Evolutionary conservation across 2,329 filamentous ascomycete genomes (phyloP), one percentile per base, ranked within the genome.

Genomic region (Trichoderma aggressivum): DNA sequence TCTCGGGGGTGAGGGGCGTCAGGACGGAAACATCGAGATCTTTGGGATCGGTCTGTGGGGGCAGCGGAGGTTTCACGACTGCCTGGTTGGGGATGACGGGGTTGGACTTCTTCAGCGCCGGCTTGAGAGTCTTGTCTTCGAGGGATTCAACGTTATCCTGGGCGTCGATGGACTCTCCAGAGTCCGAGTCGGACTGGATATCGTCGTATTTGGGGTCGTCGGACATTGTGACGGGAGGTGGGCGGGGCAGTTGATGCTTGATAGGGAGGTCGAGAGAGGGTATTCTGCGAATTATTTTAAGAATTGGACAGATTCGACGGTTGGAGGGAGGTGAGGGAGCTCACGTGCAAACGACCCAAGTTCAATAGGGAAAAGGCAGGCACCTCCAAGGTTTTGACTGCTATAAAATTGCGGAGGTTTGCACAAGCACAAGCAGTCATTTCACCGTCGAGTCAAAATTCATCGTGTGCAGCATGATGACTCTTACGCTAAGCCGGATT

Each of bases 41-140:
- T 81, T 92, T 90, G 78, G 96, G 94, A 76, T 99, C 93, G 75
- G 96, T 97, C 86, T 99, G 96, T 77, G 94, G 93, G 77, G 96
- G 96, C 71, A 89, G 84, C 73, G 79, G 78, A 68, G 86, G 86
- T 75, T 82, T 84, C 79, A 82, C 76, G 62, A 88, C 86, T 70
- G 89, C 86, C 72, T 87, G 85, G 70, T 87, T 84, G 72, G 87
- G 84, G 72, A 90, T 83, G 50, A 84, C 87, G 70, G 86, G 82
- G 77, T 80, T 79, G 66, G 81, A 79, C 84, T 94, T 94, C 88
- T 98, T 98, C 83, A 98, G 85, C 30, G 93, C 90, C 59, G 94
- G 93, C 88, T 97, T 97, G 79, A 90, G 82, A 70, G 89, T 88
- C 86, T 92, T 90, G 77, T 90, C 86, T 69, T 89, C 86, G 62